Conservation (phyloP, 2,329 filamentous ascomycete species). For the Macroventuria anomochaeta region DNA sequence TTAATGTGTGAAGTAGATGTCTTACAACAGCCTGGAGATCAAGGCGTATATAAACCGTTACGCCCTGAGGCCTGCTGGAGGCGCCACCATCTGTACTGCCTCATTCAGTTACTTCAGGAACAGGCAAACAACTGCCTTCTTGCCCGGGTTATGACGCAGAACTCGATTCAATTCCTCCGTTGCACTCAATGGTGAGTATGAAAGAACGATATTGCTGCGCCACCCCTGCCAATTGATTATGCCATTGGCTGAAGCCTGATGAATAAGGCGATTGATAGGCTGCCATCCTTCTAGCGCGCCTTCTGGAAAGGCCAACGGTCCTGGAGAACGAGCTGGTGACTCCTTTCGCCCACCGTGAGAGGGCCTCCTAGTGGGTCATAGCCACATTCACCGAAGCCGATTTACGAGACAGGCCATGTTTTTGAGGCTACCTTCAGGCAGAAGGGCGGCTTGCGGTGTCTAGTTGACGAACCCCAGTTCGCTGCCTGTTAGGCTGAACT, state of each 20-base stretch:
- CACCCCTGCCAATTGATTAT: constrained; percentile 22
- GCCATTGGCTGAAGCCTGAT: constrained; percentile 33
- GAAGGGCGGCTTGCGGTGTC: constrained; percentile 26
- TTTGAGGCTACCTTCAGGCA: constrained; percentile 33
- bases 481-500: constrained; percentile 39
- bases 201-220: constrained; percentile 33
- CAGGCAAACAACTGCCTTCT: constrained; percentile 42
- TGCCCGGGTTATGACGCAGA: constrained; percentile 38
- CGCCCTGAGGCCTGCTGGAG: constrained; percentile 35
- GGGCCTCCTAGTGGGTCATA: constrained; percentile 28
- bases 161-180: constrained; percentile 24
- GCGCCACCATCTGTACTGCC: constrained; percentile 31
- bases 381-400: constrained; percentile 30
- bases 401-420: constrained; percentile 32
- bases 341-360: constrained; percentile 36
- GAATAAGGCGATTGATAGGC: constrained; percentile 39
- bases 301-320: constrained; percentile 28
- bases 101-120: constrained; percentile 26
- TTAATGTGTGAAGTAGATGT: constrained; percentile 9
- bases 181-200: constrained; percentile 22
- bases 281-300: constrained; percentile 34
- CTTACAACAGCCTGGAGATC: neutral
- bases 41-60: constrained; percentile 26
- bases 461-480: constrained; percentile 34
- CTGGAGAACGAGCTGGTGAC: constrained; percentile 34